Evolutionary conservation across 1,284 basidiomycete species (phyloP), one percentile per base, ranked within the genome.

Genomic region (Apiotrichum veenhuisii): DNA sequence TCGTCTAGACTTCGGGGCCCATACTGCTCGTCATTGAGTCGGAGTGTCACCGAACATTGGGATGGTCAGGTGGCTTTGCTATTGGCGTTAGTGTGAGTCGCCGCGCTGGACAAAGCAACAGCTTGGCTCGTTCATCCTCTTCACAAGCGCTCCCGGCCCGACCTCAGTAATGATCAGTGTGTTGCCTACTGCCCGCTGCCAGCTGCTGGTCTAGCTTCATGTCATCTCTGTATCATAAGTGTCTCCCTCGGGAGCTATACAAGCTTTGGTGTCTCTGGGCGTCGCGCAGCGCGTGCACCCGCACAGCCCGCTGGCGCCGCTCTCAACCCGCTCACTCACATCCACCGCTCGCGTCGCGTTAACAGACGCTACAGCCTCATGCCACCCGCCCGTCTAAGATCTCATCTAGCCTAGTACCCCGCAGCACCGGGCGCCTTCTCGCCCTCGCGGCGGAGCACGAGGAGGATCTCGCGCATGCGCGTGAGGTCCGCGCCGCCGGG

Each of bases 381-480:
- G 43, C 25, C 43, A 5, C 7, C 5, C 43, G 36, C 18, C n/a
- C 11, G 8, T 30, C 44, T 33, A 46, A 27, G 27, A 27, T 25
- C 30, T 30, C 10, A 5, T 37, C 46, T 23, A 30, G 15, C 47
- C 48, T 72, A 96, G 77, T 94, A 96, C 15, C 93, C 93, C 57
- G 83, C 89, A 37, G 93, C 93, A 36, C 92, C 92, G 38, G 93
- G 93, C 36, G 93, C 93, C 62, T 85, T 82, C 58, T 88, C 87
- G 40, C 92, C 93, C 78, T 96, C 91, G 64, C 93, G 82, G 79
- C 86, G 88, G 67, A 97, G 78, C 56, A 88, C 82, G 65, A 96
- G 78, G 57, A 96, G 78, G 45, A 96, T 87, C 74, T 96, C 94
- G 79, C 91, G 95, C 83, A 92, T 92, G 60, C 95, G 83, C 43